These are phyloP conservation scores for Aleurites moluccanus DNA, from an alignment of 441 rosid species.

Conservation along the genomic window DNA sequence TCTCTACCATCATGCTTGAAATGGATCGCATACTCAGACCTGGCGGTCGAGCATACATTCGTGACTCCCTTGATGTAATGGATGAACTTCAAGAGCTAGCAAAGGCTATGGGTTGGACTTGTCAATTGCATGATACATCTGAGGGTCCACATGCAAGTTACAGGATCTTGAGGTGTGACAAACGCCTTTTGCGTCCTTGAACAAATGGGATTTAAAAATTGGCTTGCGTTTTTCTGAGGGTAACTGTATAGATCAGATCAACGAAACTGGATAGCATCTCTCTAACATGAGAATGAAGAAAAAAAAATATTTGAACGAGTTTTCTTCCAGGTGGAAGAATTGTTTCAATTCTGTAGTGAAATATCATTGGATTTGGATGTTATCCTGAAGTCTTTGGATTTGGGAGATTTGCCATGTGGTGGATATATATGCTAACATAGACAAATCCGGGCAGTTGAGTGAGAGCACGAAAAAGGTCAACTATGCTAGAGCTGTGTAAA, in stretches of 20 bases:
- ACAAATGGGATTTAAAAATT: constrained; percentile 10
- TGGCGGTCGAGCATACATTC: constrained; percentile 85
- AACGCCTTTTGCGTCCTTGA: constrained; percentile 58
- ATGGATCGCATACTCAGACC: constrained; percentile 98
- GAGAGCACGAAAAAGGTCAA: not conserved
- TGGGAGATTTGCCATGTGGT: not conserved
- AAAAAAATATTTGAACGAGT: not conserved
- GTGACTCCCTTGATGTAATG: constrained; percentile 77
- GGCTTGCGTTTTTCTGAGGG: not conserved
- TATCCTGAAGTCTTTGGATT: not conserved
- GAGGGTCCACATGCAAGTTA: constrained; percentile 99
- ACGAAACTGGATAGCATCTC: not conserved
- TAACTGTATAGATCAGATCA: constrained; percentile 16
- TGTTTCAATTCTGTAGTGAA: constrained; percentile 15
- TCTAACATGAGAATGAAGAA: not conserved
- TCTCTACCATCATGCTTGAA: constrained; percentile 94
- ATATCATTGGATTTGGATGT: not conserved
- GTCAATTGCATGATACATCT: constrained; percentile 66
- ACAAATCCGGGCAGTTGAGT: not conserved
- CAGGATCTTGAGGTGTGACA: constrained; percentile 75
- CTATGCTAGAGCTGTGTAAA: not conserved
- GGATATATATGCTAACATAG: no score
- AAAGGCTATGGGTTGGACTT: constrained; percentile 81
- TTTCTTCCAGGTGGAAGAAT: constrained; percentile 4
- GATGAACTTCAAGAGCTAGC: constrained; percentile 78